phyloP scores from a whole-genome alignment of 2,329 filamentous ascomycete genomes.

The Daldinia eschscholtzii region DNA sequence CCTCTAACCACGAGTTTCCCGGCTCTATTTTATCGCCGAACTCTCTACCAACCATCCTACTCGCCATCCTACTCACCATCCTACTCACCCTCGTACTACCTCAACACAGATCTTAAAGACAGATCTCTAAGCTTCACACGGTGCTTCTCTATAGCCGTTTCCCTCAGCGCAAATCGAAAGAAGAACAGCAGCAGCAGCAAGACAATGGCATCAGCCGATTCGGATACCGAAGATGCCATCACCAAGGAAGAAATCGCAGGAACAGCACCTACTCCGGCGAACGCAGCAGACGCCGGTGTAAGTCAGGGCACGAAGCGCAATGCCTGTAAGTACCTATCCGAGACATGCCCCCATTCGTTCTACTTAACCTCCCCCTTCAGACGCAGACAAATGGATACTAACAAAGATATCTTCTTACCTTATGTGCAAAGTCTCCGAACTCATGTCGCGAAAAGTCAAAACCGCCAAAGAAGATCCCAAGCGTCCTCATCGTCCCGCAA shows the following conservation, averaged over 20 bases:
- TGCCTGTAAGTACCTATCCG: conserved; percentile 55
- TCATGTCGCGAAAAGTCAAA: conserved; percentile 66
- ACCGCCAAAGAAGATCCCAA: conserved; percentile 44
- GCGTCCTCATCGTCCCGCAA: conserved; percentile 13
- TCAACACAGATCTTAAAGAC: conserved; percentile 14
- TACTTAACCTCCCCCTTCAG: not conserved
- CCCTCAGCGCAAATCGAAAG: not conserved
- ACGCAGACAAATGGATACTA: not conserved
- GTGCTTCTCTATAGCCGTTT: not conserved
- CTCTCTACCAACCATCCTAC: conserved; percentile 8
- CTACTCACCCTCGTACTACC: not conserved
- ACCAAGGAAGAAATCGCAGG: conserved; percentile 57
- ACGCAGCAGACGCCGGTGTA: conserved; percentile 34
- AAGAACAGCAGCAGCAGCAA: not conserved
- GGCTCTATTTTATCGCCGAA: conserved; percentile 42
- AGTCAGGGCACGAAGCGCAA: conserved; percentile 52
- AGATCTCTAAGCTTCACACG: not conserved
- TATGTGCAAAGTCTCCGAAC: conserved; percentile 58
- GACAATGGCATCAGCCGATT: conserved; percentile 45
- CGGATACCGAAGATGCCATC: conserved; percentile 55
- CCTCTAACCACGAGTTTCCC: conserved; percentile 12
- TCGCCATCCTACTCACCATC: too few relatives aligned
- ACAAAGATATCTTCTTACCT: not conserved
- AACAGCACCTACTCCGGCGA: conserved; percentile 50
- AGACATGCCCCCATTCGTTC: not conserved